Evolutionary conservation across 2,329 filamentous ascomycete genomes (phyloP), one percentile per base, ranked within the genome.

Genomic region (Fusarium sp.): DNA sequence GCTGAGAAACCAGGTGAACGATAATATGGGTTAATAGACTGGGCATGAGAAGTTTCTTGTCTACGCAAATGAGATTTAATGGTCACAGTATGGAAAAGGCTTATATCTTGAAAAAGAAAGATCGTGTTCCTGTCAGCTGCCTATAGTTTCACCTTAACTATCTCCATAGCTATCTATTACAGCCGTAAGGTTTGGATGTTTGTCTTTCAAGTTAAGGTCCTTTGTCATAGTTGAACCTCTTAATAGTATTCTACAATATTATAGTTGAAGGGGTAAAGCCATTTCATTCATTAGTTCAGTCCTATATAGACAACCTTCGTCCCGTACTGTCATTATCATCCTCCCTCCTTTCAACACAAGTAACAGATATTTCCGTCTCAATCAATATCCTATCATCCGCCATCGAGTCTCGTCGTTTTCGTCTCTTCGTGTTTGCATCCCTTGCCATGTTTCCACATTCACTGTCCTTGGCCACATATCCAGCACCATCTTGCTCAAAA

Each of bases 241-340:
- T 0, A 6, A 32, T 3, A 9, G 3, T 0, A 2, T 4, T n/a
- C 8, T 23, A 6, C 1, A 13, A 2, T 2, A 23, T 33, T 0
- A 2, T 8, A 7, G 16, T 19, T 19, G 2, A 9, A 33, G 7
- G 5, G 0, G 4, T 9, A 1, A 19, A 4, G n/a, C 47, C 3
- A 35, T 49, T 15, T 13, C 3, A 16, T 43, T 49, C 8, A 13
- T 47, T 6, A 16, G 0, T 0, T 12, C 1, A 35, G 12, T 37
- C 25, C 43, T 44, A 33, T 12, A 2, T 37, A 6, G 38, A 30
- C 23, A 33, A 8, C 16, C 9, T 30, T 23, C 9, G 28, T 35
- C 28, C n/a, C 3, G n/a, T 58, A 7, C 30, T 52, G 2, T 57
- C 64, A 28, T 37, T 6, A 9, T 64, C 33, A 32, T 62, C 25